Percentiles rank a stretch among this genome's conserved stretches.
These are phyloP conservation scores for Penicillium paneum DNA, from an alignment of 2,329 filamentous ascomycete genomes.

Conservation along the genomic window DNA sequence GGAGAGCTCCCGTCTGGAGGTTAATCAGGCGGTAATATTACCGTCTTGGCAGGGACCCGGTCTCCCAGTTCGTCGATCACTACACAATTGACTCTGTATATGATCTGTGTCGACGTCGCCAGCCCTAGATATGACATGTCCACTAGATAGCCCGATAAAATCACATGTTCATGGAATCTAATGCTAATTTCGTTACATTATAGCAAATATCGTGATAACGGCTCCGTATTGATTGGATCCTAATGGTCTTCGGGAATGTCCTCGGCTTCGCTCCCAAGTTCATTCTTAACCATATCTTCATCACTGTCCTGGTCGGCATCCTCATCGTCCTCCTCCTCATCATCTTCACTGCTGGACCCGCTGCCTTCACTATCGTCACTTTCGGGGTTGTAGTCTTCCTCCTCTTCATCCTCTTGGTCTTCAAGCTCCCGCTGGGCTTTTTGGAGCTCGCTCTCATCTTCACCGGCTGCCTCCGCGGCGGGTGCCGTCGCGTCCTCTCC, in stretches of 20 bases:
- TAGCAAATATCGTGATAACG: not conserved
- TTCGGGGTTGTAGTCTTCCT: constrained; percentile 52
- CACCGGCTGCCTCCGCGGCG: constrained; percentile 38
- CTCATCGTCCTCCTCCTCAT: constrained; percentile 30
- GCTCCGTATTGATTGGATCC: not conserved
- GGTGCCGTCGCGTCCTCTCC: constrained; percentile 26
- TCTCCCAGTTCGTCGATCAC: not conserved
- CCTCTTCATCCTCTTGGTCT: constrained; percentile 48
- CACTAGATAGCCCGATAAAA: constrained; percentile 9
- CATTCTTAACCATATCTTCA: constrained; percentile 37
- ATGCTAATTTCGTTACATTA: not conserved
- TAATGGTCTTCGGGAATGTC: constrained; percentile 34
- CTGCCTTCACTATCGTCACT: constrained; percentile 50
- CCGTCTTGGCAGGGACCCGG: constrained; percentile 17
- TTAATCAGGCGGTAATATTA: constrained; percentile 21
- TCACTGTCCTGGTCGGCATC: constrained; percentile 28
- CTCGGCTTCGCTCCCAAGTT: constrained; percentile 46
- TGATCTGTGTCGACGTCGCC: not conserved
- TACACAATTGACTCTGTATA: not conserved
- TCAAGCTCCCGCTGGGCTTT: constrained; percentile 56
- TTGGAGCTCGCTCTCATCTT: constrained; percentile 57
- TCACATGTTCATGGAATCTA: not conserved
- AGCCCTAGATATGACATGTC: constrained; percentile 22
- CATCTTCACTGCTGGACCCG: constrained; percentile 44
- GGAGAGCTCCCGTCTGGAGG: constrained; percentile 17